A percentile compares a stretch with the other conserved stretches of the same genome.
Evolutionary conservation across 1,284 basidiomycete species (phyloP).

Genomic region (Ceratobasidium papillatum): DNA sequence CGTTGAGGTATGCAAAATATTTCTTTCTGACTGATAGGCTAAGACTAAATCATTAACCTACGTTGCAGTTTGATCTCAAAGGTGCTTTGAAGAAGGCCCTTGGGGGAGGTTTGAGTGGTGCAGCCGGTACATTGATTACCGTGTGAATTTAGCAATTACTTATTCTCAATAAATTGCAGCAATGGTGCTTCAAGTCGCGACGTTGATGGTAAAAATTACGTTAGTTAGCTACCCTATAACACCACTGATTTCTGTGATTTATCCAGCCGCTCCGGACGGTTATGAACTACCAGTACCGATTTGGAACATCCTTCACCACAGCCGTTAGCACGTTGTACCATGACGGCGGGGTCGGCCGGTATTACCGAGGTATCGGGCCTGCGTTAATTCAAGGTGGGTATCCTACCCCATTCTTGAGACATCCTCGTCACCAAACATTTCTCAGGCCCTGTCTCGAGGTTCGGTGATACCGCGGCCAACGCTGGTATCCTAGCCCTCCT

Average conservation of each 20-base stretch:
- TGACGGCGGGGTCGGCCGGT: constrained; percentile 81
- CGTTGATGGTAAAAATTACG: constrained; percentile 69
- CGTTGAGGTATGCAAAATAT: constrained; percentile 61
- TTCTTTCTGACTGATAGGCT: neutral
- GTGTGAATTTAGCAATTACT: neutral
- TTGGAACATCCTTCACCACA: constrained; percentile 74
- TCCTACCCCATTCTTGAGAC: constrained; percentile 47
- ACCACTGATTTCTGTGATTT: constrained; percentile 1
- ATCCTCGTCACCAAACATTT: neutral
- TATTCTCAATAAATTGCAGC: constrained; percentile 56
- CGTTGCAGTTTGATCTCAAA: constrained; percentile 74
- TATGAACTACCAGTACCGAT: constrained; percentile 93
- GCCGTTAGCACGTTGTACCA: constrained; percentile 72
- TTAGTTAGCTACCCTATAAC: neutral
- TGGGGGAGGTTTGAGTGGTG: constrained; percentile 86
- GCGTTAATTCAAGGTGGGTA: constrained; percentile 82
- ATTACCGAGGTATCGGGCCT: constrained; percentile 82
- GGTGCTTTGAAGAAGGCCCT: constrained; percentile 79
- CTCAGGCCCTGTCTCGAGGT: constrained; percentile 61
- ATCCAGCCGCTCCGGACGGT: constrained; percentile 76
- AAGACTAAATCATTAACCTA: neutral
- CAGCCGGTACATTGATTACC: constrained; percentile 63
- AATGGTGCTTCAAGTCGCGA: constrained; percentile 88
- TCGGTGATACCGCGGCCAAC: constrained; percentile 90
- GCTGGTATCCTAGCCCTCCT: constrained; percentile 80